A percentile compares a stretch with the other conserved stretches of the same genome.
phyloP scores from a whole-genome alignment of 2,329 filamentous ascomycete species.

The Monilinia fructicola region DNA sequence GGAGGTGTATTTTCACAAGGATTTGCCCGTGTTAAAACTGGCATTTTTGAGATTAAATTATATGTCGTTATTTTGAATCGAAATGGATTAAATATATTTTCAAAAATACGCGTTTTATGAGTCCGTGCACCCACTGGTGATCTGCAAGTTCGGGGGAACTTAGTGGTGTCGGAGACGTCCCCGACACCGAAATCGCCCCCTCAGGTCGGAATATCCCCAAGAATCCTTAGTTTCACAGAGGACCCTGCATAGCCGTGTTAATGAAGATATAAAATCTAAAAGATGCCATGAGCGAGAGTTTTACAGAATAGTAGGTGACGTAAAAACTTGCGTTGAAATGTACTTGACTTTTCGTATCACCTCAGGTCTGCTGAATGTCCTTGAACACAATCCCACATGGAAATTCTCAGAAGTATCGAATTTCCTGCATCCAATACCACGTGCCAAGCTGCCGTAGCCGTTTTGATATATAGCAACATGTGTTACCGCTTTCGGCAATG shows the following conservation, averaged over 20 bases:
- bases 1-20: no score
- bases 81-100: no score
- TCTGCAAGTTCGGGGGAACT: slow-evolving; percentile 10
- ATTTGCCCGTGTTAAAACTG: no score
- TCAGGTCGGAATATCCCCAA: background rate
- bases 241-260: background rate
- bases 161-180: slow-evolving; percentile 1
- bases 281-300: background rate
- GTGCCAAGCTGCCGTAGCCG: background rate
- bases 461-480: slow-evolving; percentile 1
- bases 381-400: background rate
- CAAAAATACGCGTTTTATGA: no score
- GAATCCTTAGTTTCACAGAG: background rate
- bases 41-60: no score
- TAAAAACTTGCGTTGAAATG: background rate
- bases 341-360: background rate
- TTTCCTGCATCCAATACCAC: background rate
- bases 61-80: no score
- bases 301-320: background rate
- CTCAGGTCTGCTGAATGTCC: background rate
- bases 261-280: background rate
- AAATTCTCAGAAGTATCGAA: background rate
- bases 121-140: no score
- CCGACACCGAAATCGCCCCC: background rate
- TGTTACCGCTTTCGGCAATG: background rate